Evolutionary conservation across 306 rosid genomes (phyloP).

Genomic region (Vachellia collinsii): DNA sequence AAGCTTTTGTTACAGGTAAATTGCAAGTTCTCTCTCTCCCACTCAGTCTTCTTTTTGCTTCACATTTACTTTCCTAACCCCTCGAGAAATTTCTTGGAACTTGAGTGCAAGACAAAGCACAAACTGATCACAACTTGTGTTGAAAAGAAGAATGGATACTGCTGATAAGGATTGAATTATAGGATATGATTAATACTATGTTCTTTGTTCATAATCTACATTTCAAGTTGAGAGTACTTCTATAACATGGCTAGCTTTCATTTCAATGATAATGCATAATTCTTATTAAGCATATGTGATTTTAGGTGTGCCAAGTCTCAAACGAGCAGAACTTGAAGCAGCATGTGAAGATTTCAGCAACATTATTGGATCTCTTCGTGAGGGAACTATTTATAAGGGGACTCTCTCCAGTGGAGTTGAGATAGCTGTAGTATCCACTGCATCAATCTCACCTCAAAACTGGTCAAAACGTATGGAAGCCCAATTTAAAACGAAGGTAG

Average conservation of each 20-base stretch:
- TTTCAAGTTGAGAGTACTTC: neutral
- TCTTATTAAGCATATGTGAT: slow-evolving; percentile 31
- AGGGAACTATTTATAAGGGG: slow-evolving; percentile 83
- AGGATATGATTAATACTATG: neutral
- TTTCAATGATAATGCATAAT: neutral
- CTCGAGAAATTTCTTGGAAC: neutral
- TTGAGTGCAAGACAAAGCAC: neutral
- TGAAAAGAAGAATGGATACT: neutral
- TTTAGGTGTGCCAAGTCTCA: slow-evolving; percentile 91
- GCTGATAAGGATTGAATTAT: neutral
- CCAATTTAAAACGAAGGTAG: slow-evolving; percentile 78
- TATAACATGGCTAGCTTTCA: neutral
- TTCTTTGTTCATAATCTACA: neutral
- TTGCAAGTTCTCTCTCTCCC: slow-evolving; percentile 32
- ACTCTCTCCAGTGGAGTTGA: slow-evolving; percentile 94
- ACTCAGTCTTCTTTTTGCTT: too few relatives aligned
- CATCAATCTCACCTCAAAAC: slow-evolving; percentile 49
- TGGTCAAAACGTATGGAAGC: slow-evolving; percentile 79
- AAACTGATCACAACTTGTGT: neutral
- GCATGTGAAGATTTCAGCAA: slow-evolving; percentile 98
- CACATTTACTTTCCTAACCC: neutral
- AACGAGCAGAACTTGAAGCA: slow-evolving; percentile 69
- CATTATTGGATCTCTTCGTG: slow-evolving; percentile 63
- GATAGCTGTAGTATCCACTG: slow-evolving; percentile 77
- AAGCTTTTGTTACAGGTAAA: slow-evolving; percentile 84